Conservation (phyloP, 768 basidiomycete genomes). For the Trametes cinnabarina region DNA sequence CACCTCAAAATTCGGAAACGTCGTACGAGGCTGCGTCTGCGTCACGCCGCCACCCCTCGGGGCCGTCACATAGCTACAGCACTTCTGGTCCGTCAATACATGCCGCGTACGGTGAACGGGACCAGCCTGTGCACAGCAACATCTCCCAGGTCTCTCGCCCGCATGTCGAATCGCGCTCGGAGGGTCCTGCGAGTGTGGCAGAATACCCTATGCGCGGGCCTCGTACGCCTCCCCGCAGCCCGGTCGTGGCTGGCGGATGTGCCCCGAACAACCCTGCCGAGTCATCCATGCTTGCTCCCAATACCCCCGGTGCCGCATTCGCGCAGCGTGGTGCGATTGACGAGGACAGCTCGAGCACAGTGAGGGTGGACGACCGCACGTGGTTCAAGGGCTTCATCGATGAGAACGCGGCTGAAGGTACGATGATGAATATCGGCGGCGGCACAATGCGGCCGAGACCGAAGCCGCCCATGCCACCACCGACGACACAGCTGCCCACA, state of each 20-base stretch:
- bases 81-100: constrained; percentile 3
- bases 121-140: neutral
- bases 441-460: constrained; percentile 11
- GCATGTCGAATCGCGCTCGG: constrained; percentile 1
- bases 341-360: constrained; percentile 10
- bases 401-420: constrained; percentile 19
- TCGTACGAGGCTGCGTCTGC: constrained; percentile 2
- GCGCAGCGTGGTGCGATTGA: constrained; percentile 11
- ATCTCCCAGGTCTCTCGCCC: neutral
- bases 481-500: constrained; percentile 8
- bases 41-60: neutral
- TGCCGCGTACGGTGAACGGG: neutral
- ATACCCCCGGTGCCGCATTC: constrained; percentile 10
- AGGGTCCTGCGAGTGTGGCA: neutral
- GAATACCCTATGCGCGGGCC: constrained; percentile 10
- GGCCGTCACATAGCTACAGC: constrained; percentile 2
- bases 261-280: constrained; percentile 31
- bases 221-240: constrained; percentile 59
- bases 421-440: constrained; percentile 5
- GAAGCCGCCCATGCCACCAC: constrained; percentile 1
- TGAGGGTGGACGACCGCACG: constrained; percentile 10
- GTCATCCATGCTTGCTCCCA: neutral
- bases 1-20: constrained; percentile 12
- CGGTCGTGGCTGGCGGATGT: constrained; percentile 43
- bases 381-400: constrained; percentile 21